Conservation (phyloP, 768 basidiomycete genomes). For the Termitomyces sp. region DNA sequence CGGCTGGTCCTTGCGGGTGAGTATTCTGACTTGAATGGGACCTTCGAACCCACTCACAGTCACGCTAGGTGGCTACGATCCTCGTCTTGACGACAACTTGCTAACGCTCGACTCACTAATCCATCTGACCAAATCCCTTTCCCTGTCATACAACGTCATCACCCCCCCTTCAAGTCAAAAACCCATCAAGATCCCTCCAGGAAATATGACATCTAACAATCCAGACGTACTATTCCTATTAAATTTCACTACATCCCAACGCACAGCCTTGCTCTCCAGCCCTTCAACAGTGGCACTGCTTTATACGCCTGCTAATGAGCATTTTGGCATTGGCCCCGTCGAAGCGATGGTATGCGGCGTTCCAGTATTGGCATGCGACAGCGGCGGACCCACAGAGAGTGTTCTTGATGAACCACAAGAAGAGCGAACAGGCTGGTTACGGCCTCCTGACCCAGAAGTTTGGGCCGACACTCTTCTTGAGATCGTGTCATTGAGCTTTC, state of each 20-base stretch:
- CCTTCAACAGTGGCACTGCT: conserved; percentile 69
- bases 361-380: conserved; percentile 84
- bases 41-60: neutral
- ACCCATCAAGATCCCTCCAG: conserved; percentile 33
- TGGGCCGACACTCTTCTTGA: conserved; percentile 72
- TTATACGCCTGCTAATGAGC: conserved; percentile 94
- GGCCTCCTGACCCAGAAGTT: conserved; percentile 50
- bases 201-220: conserved; percentile 30
- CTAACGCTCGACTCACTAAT: conserved; percentile 62
- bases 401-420: conserved; percentile 36
- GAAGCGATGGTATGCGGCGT: conserved; percentile 93
- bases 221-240: conserved; percentile 84
- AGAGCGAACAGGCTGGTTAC: conserved; percentile 76
- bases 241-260: conserved; percentile 85
- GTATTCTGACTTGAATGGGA: conserved; percentile 5
- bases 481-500: conserved; percentile 44
- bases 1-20: conserved; percentile 80
- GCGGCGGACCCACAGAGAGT: conserved; percentile 90
- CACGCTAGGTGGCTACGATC: conserved; percentile 80
- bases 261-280: conserved; percentile 72
- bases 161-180: conserved; percentile 41
- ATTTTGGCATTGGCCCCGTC: conserved; percentile 95
- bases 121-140: conserved; percentile 46
- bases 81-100: conserved; percentile 82
- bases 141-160: conserved; percentile 57